A percentile compares a stretch with the other conserved stretches of the same genome.
phyloP scores from a whole-genome alignment of 495 filamentous ascomycete genomes.

The Hypoxylon lenormandii region DNA sequence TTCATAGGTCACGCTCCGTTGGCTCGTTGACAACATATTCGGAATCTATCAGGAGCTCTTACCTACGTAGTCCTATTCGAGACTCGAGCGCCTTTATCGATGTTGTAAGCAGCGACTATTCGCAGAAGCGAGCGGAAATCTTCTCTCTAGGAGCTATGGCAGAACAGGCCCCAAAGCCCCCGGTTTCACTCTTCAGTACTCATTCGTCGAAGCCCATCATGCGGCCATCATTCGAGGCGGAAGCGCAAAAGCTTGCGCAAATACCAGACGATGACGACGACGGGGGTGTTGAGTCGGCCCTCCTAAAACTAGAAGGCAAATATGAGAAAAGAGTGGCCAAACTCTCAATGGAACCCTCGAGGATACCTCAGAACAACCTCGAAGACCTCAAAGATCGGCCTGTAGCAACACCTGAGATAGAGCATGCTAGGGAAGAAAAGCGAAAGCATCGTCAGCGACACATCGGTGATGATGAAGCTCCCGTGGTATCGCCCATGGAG shows the following conservation, averaged over 20 bases:
- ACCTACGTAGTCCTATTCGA: constrained; percentile 55
- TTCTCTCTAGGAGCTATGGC: constrained; percentile 72
- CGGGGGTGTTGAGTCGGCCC: constrained; percentile 90
- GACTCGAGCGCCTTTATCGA: constrained; percentile 60
- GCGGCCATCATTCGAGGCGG: constrained; percentile 88
- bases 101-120: constrained; percentile 57
- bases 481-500: constrained; percentile 34
- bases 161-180: constrained; percentile 58
- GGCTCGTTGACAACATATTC: constrained; percentile 76
- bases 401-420: constrained; percentile 34
- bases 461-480: constrained; percentile 54
- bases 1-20: constrained; percentile 74
- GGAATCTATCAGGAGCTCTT: constrained; percentile 75
- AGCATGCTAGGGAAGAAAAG: constrained; percentile 56
- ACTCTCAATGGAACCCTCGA: constrained; percentile 56
- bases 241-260: constrained; percentile 86
- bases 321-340: constrained; percentile 68
- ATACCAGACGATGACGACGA: constrained; percentile 90
- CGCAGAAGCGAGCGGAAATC: constrained; percentile 52
- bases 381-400: constrained; percentile 21
- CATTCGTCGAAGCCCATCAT: constrained; percentile 80
- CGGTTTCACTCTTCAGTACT: constrained; percentile 75
- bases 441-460: constrained; percentile 61
- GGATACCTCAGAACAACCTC: constrained; percentile 30
- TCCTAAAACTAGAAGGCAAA: constrained; percentile 92